These are phyloP conservation scores for Huntiella omanensis DNA, from an alignment of 2,329 filamentous ascomycete genomes.

Conservation along the genomic window DNA sequence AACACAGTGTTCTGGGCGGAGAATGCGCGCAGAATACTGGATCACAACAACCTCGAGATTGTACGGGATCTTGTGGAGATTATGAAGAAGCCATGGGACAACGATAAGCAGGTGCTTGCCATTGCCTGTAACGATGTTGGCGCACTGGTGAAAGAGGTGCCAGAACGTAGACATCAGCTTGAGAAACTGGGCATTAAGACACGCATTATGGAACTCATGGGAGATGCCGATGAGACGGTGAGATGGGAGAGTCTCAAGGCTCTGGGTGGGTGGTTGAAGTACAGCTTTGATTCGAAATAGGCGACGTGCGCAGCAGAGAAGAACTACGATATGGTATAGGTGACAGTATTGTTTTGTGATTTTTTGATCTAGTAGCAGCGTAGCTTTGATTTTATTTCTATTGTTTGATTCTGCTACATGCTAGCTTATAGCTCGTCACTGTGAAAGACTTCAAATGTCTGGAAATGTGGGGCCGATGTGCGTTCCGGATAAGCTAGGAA, in stretches of 20 bases:
- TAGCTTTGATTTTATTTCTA: background rate
- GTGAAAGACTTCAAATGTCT: background rate
- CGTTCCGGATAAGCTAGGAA: background rate
- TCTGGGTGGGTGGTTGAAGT: conserved; percentile 48
- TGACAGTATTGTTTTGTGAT: conserved; percentile 1
- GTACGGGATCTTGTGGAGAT: conserved; percentile 73
- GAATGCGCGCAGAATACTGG: conserved; percentile 72
- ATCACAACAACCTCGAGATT: conserved; percentile 62
- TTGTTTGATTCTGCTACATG: background rate
- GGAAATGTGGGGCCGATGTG: background rate
- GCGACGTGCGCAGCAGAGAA: background rate
- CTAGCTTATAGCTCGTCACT: background rate
- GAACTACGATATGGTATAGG: background rate
- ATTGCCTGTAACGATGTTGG: conserved; percentile 89
- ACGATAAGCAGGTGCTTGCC: conserved; percentile 72
- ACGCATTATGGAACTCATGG: conserved; percentile 86
- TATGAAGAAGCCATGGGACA: conserved; percentile 52
- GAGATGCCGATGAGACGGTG: conserved; percentile 69
- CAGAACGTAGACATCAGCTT: conserved; percentile 60
- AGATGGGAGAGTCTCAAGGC: conserved; percentile 84
- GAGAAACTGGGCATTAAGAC: conserved; percentile 75
- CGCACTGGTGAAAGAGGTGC: conserved; percentile 72
- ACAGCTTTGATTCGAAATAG: conserved; percentile 33
- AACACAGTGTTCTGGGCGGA: conserved; percentile 80
- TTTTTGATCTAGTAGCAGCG: conserved; percentile 1